These are phyloP conservation scores for Verticillium alfalfae DNA, from an alignment of 2,329 filamentous ascomycete genomes.

Conservation along the genomic window DNA sequence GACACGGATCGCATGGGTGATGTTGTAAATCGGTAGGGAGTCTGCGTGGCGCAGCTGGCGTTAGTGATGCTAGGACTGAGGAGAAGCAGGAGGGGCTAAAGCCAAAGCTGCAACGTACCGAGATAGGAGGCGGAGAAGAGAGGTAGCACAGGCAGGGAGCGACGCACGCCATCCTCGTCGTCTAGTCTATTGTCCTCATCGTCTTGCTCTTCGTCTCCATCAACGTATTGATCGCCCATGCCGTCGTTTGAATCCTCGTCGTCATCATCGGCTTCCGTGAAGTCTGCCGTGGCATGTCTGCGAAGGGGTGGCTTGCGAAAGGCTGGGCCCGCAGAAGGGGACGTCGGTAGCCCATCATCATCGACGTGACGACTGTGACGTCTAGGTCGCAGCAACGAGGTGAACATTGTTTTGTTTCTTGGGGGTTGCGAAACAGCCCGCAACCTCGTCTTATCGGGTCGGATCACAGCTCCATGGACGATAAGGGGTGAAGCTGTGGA, in stretches of 20 bases:
- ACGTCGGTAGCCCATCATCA: slow-evolving; percentile 5
- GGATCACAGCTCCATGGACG: slow-evolving; percentile 2
- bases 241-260: slow-evolving; percentile 34
- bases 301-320: slow-evolving; percentile 27
- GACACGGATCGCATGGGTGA: slow-evolving; percentile 84
- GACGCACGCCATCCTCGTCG: slow-evolving; percentile 24
- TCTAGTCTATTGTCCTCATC: slow-evolving; percentile 29
- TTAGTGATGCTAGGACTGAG: slow-evolving; percentile 14
- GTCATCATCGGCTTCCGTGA: slow-evolving; percentile 58
- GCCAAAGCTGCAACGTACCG: slow-evolving; percentile 39
- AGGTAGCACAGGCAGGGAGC: slow-evolving; percentile 50
- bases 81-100: background rate
- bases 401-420: slow-evolving; percentile 11
- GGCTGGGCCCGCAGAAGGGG: slow-evolving; percentile 11
- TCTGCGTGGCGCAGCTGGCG: slow-evolving; percentile 44
- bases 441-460: background rate
- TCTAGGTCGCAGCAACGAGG: slow-evolving; percentile 12
- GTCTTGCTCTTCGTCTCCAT: slow-evolving; percentile 26
- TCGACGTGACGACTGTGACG: slow-evolving; percentile 10
- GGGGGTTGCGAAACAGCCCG: slow-evolving; percentile 1
- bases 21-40: slow-evolving; percentile 79
- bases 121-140: slow-evolving; percentile 77
- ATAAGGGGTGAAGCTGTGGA: background rate
- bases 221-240: slow-evolving; percentile 4
- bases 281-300: slow-evolving; percentile 57